Evolutionary conservation across 352 stramenopile species (phyloP).

Genomic region (Thalassiosira hispida): DNA sequence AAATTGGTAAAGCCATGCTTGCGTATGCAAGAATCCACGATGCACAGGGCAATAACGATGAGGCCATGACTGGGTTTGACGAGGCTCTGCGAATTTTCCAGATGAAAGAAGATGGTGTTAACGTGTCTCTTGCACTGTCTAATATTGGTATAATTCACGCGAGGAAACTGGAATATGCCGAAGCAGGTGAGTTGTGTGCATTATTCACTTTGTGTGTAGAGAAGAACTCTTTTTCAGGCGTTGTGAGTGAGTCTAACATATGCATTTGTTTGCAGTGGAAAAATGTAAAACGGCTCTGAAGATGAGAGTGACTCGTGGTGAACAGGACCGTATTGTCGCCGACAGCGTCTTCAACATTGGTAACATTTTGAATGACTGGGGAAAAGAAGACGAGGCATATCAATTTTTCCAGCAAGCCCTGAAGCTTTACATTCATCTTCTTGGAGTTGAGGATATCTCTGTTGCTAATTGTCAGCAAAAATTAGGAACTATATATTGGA

Average conservation of each 20-base stretch:
- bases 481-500: constrained; percentile 53
- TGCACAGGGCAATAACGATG: constrained; percentile 36
- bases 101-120: constrained; percentile 44
- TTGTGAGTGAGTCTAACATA: no score
- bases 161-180: constrained; percentile 44
- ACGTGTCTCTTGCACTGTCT: constrained; percentile 51
- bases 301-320: constrained; percentile 39
- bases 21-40: constrained; percentile 49
- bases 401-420: constrained; percentile 55
- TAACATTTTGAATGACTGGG: constrained; percentile 57
- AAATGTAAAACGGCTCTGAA: constrained; percentile 57
- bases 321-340: constrained; percentile 53
- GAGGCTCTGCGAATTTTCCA: constrained; percentile 58
- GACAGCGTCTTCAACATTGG: constrained; percentile 66
- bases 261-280: constrained; percentile 20
- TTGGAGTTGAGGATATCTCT: constrained; percentile 50
- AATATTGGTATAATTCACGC: constrained; percentile 60
- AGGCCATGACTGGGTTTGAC: constrained; percentile 39
- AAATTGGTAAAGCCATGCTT: constrained; percentile 53
- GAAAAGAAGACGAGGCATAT: constrained; percentile 47
- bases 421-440: constrained; percentile 44
- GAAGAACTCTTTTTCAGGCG: background rate
- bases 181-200: constrained; percentile 35
- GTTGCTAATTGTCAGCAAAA: constrained; percentile 56
- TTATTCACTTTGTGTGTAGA: no score